A percentile compares a stretch with the other conserved stretches of the same genome.
Evolutionary conservation across 1,284 basidiomycete genomes (phyloP).

Genomic region (Apiotrichum domesticum): DNA sequence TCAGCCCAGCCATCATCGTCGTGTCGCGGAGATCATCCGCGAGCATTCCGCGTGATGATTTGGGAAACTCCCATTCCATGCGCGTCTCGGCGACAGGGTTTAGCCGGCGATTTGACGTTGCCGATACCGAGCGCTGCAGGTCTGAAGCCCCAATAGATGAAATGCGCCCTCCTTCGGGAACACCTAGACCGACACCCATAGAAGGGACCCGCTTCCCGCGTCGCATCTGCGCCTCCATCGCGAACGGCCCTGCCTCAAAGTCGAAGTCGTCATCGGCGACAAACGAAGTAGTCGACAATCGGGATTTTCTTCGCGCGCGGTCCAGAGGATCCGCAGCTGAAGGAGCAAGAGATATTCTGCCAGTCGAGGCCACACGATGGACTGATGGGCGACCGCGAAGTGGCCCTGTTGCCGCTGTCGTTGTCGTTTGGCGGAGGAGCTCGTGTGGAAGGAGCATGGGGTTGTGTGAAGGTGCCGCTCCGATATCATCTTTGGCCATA

Average conservation of each 20-base stretch:
- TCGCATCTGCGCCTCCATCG: not conserved
- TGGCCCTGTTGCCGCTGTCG: not conserved
- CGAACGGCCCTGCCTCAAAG: not conserved
- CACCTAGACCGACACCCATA: not conserved
- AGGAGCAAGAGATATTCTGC: not conserved
- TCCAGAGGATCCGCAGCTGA: constrained; percentile 27
- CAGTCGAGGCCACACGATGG: not conserved
- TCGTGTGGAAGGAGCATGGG: constrained; percentile 26
- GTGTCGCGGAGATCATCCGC: constrained; percentile 45
- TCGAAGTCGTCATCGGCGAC: not conserved
- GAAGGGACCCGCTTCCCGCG: not conserved
- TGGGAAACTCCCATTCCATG: constrained; percentile 45
- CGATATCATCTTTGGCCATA: constrained; percentile 3
- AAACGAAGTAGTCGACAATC: constrained; percentile 21
- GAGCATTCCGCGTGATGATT: constrained; percentile 54
- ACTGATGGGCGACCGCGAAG: constrained; percentile 2
- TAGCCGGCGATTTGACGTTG: not conserved
- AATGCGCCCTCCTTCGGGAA: not conserved
- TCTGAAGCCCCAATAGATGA: not conserved
- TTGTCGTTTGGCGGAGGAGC: constrained; percentile 12
- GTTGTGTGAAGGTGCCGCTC: constrained; percentile 7
- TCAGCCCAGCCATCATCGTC: constrained; percentile 43
- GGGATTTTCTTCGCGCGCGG: constrained; percentile 25
- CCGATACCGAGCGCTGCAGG: not conserved
- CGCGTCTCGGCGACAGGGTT: constrained; percentile 36